Conservation (phyloP, 495 filamentous ascomycete genomes). For the Hypoxylon rickii region DNA sequence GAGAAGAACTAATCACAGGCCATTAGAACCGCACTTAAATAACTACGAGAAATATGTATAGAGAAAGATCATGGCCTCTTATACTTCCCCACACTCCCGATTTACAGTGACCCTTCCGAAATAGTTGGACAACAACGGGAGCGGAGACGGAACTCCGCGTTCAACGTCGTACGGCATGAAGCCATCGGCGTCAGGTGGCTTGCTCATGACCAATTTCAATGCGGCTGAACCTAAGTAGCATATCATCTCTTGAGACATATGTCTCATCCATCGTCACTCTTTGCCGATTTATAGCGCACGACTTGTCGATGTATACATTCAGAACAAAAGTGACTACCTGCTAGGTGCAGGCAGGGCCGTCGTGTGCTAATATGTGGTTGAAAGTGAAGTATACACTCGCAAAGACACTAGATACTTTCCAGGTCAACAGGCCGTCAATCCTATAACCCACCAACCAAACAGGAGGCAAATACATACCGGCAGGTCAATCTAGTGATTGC, state of each 20-base stretch:
- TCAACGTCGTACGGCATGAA: slow-evolving; percentile 23
- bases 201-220: slow-evolving; percentile 5
- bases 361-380: no score
- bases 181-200: slow-evolving; percentile 18
- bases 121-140: slow-evolving; percentile 1
- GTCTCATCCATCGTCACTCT: no score
- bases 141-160: slow-evolving; percentile 9
- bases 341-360: background rate
- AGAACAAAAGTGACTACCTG: no score
- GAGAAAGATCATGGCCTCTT: background rate
- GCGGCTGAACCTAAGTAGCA: slow-evolving; percentile 2
- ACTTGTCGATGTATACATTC: no score
- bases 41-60: no score
- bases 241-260: no score
- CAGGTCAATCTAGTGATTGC: slow-evolving; percentile 64
- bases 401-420: no score
- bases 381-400: no score
- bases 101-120: background rate
- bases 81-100: background rate
- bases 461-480: no score
- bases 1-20: background rate
- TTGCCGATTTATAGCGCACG: no score
- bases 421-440: no score
- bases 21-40: background rate
- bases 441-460: no score